These are phyloP conservation scores for Craspedostauros australis DNA, from an alignment of 108 stramenopile species.

Conservation along the genomic window DNA sequence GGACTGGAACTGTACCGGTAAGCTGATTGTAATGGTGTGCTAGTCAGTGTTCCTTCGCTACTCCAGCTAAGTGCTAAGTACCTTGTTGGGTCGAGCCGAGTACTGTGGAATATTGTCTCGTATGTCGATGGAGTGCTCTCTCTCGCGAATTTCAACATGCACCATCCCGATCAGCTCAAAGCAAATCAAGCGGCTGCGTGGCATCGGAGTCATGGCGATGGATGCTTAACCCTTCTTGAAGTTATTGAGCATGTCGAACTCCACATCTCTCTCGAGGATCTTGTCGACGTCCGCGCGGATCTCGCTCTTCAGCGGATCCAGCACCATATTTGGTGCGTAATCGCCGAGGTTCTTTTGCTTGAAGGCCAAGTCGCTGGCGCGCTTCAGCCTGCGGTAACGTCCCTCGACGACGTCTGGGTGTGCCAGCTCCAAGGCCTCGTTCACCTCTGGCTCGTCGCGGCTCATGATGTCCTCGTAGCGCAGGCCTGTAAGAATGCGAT, in stretches of 20 bases:
- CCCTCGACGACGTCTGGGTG: slow-evolving; percentile 72
- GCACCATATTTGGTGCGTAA: slow-evolving; percentile 70
- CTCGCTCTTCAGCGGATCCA: slow-evolving; percentile 68
- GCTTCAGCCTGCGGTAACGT: slow-evolving; percentile 81
- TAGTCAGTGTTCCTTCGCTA: too few species aligned
- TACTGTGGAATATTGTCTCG: too few species aligned
- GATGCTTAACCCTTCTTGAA: slow-evolving; percentile 53
- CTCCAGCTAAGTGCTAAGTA: too few species aligned
- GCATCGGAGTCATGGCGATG: too few species aligned
- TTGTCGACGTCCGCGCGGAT: slow-evolving; percentile 64
- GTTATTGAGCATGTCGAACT: slow-evolving; percentile 74
- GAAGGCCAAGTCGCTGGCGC: slow-evolving; percentile 80
- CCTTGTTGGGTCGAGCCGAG: too few species aligned
- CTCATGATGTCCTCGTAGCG: slow-evolving; percentile 82
- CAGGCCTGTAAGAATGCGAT: slow-evolving; percentile 46
- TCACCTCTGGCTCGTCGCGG: slow-evolving; percentile 61
- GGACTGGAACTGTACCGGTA: too few species aligned
- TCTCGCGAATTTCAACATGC: too few species aligned
- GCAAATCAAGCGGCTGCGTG: too few species aligned
- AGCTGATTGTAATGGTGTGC: too few species aligned
- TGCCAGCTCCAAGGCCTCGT: slow-evolving; percentile 79
- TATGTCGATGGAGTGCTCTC: too few species aligned
- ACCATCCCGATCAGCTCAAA: too few species aligned
- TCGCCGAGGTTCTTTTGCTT: slow-evolving; percentile 80
- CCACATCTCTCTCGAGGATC: slow-evolving; percentile 72